Percentiles rank a stretch among this genome's conserved stretches.
Conservation (phyloP, 257 asterid genomes). For the Thymus mandschuricus region DNA sequence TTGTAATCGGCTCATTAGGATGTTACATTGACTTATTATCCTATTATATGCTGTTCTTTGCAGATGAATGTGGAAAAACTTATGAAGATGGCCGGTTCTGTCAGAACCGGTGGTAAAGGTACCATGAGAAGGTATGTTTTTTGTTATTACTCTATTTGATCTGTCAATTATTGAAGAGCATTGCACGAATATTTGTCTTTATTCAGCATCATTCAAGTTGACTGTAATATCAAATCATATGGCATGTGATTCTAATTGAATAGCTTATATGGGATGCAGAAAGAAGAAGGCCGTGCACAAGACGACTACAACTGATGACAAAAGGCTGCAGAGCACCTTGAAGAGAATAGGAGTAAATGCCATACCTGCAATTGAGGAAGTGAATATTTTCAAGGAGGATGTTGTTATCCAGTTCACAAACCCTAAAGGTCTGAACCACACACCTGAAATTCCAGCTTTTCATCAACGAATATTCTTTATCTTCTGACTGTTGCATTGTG, state of each 20-base stretch:
- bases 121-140: slow-evolving; percentile 60
- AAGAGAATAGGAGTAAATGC: slow-evolving; percentile 75
- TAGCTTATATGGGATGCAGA: slow-evolving; percentile 36
- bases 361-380: slow-evolving; percentile 75
- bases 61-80: slow-evolving; percentile 79
- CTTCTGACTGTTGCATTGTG: neutral
- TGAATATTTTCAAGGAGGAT: slow-evolving; percentile 76
- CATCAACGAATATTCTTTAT: neutral
- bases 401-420: slow-evolving; percentile 60
- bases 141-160: neutral
- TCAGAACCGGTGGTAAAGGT: slow-evolving; percentile 79
- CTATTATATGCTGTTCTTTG: slow-evolving; percentile 21
- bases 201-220: neutral
- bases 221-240: neutral
- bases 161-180: neutral
- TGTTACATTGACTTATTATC: neutral
- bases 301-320: slow-evolving; percentile 72
- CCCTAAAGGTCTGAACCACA: slow-evolving; percentile 55
- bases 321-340: slow-evolving; percentile 75
- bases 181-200: neutral
- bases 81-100: slow-evolving; percentile 73
- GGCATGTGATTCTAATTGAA: neutral
- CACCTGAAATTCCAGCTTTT: neutral
- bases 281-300: slow-evolving; percentile 83
- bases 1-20: neutral